phyloP scores from a whole-genome alignment of 164 flowering plant genomes.

The Echeveria elegans region DNA sequence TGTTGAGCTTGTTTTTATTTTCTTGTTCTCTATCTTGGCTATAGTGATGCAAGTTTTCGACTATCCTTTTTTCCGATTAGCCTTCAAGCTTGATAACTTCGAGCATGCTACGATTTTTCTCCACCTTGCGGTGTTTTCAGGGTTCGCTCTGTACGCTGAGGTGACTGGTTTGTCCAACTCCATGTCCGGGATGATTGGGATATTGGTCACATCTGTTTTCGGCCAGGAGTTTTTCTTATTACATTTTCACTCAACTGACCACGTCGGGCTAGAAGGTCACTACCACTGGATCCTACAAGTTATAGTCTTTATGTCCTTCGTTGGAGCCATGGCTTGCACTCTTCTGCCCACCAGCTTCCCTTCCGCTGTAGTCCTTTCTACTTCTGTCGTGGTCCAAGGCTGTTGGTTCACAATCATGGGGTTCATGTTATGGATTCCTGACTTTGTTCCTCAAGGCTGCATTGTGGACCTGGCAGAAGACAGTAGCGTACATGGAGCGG shows the following conservation, averaged over 20 bases:
- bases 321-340: slow-evolving; percentile 30
- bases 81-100: slow-evolving; percentile 37
- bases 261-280: slow-evolving; percentile 70
- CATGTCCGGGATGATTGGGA: slow-evolving; percentile 34
- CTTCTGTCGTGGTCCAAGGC: slow-evolving; percentile 60
- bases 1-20: slow-evolving; percentile 45
- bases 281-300: slow-evolving; percentile 78
- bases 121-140: slow-evolving; percentile 61
- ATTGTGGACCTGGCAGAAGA: slow-evolving; percentile 11
- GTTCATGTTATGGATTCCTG: slow-evolving; percentile 51
- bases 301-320: slow-evolving; percentile 43
- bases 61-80: slow-evolving; percentile 32
- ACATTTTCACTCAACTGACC: slow-evolving; percentile 74
- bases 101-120: slow-evolving; percentile 77
- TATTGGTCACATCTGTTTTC: slow-evolving; percentile 61
- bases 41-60: slow-evolving; percentile 42
- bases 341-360: slow-evolving; percentile 31
- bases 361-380: slow-evolving; percentile 47
- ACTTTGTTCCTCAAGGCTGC: slow-evolving; percentile 54
- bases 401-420: slow-evolving; percentile 79
- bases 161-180: slow-evolving; percentile 22
- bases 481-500: slow-evolving; percentile 31
- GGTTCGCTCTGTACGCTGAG: slow-evolving; percentile 39
- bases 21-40: slow-evolving; percentile 44
- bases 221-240: slow-evolving; percentile 63